Conservation (phyloP, 768 basidiomycete species). For the Agrocybe chaxingu region DNA sequence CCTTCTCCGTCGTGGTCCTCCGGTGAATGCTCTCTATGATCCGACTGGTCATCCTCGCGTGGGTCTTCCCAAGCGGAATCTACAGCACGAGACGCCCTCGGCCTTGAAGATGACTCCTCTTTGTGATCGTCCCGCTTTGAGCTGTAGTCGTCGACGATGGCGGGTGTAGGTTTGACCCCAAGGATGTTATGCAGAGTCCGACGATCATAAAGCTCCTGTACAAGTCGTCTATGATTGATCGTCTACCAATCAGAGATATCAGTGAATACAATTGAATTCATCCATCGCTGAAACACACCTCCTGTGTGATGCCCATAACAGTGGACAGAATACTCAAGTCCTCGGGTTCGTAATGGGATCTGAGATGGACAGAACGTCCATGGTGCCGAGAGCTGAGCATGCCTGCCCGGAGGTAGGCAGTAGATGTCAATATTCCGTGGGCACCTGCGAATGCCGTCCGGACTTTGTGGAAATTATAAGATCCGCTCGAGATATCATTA, state of each 20-base stretch:
- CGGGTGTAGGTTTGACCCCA: constrained; percentile 34
- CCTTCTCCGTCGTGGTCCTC: constrained; percentile 46
- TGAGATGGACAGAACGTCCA: constrained; percentile 45
- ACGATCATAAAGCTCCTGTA: constrained; percentile 66
- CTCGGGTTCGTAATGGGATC: constrained; percentile 42
- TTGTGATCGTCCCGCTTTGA: background rate
- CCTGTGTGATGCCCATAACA: constrained; percentile 80
- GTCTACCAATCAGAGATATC: constrained; percentile 40
- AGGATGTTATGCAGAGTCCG: constrained; percentile 57
- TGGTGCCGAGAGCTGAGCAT: constrained; percentile 55
- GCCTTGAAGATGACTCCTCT: constrained; percentile 5
- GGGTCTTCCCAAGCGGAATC: constrained; percentile 10
- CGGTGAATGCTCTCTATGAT: background rate
- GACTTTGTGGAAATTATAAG: constrained; percentile 80
- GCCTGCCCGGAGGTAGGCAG: constrained; percentile 63
- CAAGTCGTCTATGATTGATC: constrained; percentile 66
- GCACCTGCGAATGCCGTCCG: constrained; percentile 83
- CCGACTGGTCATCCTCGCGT: constrained; percentile 6
- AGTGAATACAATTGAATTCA: background rate
- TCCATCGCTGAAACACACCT: constrained; percentile 41
- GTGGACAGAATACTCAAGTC: constrained; percentile 78
- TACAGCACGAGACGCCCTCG: constrained; percentile 7
- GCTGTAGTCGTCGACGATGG: constrained; percentile 9
- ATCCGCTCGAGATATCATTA: constrained; percentile 91
- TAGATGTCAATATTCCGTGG: constrained; percentile 69